A percentile compares a stretch with the other conserved stretches of the same genome.
Conservation (phyloP, 2,329 filamentous ascomycete species). For the Thelonectria blattea region DNA sequence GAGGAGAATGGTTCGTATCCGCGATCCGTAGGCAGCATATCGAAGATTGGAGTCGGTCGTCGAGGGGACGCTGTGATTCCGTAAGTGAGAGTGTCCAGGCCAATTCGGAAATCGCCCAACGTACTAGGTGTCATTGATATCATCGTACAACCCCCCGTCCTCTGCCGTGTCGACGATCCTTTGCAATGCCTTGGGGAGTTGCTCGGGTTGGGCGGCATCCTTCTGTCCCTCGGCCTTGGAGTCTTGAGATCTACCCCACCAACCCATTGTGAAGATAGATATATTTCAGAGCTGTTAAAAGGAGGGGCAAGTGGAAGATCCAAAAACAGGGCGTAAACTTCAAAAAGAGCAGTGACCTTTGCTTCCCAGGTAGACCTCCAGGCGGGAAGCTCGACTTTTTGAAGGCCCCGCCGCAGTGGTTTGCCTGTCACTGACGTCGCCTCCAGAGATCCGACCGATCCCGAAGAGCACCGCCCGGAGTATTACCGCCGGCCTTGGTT, state of each 20-base stretch:
- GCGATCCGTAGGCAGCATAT: conserved; percentile 90
- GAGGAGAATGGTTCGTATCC: conserved; percentile 84
- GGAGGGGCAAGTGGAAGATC: no score
- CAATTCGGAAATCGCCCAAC: conserved; percentile 43
- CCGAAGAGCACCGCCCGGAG: conserved; percentile 35
- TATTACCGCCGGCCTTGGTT: conserved; percentile 37
- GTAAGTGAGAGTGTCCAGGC: conserved; percentile 23
- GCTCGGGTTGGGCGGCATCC: conserved; percentile 39
- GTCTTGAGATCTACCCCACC: conserved; percentile 51
- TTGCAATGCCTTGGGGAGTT: conserved; percentile 62
- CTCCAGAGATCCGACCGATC: conserved; percentile 32
- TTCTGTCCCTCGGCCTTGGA: conserved; percentile 41
- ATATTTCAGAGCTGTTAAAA: no score
- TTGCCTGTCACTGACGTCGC: conserved; percentile 31
- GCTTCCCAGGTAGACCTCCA: background rate
- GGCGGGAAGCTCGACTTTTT: conserved; percentile 27
- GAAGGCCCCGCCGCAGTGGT: conserved; percentile 19
- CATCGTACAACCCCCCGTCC: conserved; percentile 78
- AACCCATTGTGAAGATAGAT: conserved; percentile 42
- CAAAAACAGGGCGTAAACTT: no score
- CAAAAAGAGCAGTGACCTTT: no score
- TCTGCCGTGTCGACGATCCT: conserved; percentile 62
- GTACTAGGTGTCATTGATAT: conserved; percentile 80
- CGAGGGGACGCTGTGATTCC: conserved; percentile 57
- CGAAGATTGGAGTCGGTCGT: conserved; percentile 85